phyloP scores from a whole-genome alignment of 164 flowering plant genomes.

The Macadamia tetraphylla region DNA sequence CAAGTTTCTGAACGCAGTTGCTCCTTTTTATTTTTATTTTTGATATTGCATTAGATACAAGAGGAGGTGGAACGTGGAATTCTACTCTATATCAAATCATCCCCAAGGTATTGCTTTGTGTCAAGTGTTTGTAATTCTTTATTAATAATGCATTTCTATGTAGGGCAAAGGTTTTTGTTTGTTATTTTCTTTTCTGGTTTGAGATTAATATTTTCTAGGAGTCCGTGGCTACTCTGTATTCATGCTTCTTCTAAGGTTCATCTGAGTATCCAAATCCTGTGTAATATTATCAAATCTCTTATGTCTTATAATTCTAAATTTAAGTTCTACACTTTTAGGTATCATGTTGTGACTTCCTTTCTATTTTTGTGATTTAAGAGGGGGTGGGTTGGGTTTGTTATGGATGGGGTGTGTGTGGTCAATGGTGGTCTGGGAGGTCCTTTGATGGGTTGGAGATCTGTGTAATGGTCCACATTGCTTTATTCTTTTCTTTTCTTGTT shows the following conservation, averaged over 20 bases:
- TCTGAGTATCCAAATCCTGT: background rate
- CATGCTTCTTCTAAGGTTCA: background rate
- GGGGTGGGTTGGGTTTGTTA: too few species aligned
- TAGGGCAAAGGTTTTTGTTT: background rate
- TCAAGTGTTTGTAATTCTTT: background rate
- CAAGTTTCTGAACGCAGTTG: background rate
- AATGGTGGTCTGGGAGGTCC: background rate
- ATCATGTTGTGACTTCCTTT: background rate
- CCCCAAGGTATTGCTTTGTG: conserved; percentile 33
- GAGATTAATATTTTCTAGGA: background rate
- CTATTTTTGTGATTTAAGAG: too few species aligned
- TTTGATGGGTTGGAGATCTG: background rate
- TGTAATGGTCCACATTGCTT: background rate
- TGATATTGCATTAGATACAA: conserved; percentile 36
- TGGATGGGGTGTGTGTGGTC: too few species aligned
- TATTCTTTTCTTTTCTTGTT: background rate
- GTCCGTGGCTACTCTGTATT: background rate
- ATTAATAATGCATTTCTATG: background rate
- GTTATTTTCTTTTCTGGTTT: background rate
- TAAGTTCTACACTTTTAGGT: background rate
- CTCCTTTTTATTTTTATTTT: conserved; percentile 6
- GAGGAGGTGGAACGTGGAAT: conserved; percentile 45
- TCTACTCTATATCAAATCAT: conserved; percentile 6
- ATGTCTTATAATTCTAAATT: background rate
- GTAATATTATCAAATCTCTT: background rate